Evolutionary conservation across 2,329 filamentous ascomycete species (phyloP), one percentile per base, ranked within the genome.

Genomic region (Fusarium anthophilum): DNA sequence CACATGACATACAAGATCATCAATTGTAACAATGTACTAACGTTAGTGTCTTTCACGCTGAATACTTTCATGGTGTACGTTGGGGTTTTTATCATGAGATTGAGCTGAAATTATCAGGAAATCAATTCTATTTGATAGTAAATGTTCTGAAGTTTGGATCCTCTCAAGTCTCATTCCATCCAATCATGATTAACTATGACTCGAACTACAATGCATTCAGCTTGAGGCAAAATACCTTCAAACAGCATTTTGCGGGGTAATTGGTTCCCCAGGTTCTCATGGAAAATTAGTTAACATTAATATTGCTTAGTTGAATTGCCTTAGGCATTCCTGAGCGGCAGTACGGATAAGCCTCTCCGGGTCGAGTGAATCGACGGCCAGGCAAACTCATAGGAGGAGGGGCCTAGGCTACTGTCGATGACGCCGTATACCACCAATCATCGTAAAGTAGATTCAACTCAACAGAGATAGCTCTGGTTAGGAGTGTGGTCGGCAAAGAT

Each of bases 161-260:
- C n/a, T 54, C 14, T 22, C 30, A 18, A 30, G 24, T 30, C 39
- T 32, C 38, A 7, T 35, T 30, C 28, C 32, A 37, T 13, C 71
- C 71, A 72, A 74, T 72, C 63, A 65, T 38, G 32, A n/a, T 47
- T 10, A 22, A 44, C 41, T 48, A 59, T 38, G 24, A 30, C 24
- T 26, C 11, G 56, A 60, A 30, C 44, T 56, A 54, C 45, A 47
- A 35, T 61, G 38, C 43, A 38, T 47, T 41, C 13, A 54, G 61
- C 14, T 45, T 35, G 47, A 71, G 26, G 50, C 22, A 18, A 30
- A 58, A 53, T 51, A 39, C 26, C 38, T 44, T 54, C 53, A 17
- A 55, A 39, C 17, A 24, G 35, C 32, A 55, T 72, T 69, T 57
- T 63, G 71, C 47, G 71, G 72, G 72, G 72, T 72, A 72, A 43